Base-by-base conservation (phyloP, 768 basidiomycete species). In the Amanita pseudoporphyria region DNA sequence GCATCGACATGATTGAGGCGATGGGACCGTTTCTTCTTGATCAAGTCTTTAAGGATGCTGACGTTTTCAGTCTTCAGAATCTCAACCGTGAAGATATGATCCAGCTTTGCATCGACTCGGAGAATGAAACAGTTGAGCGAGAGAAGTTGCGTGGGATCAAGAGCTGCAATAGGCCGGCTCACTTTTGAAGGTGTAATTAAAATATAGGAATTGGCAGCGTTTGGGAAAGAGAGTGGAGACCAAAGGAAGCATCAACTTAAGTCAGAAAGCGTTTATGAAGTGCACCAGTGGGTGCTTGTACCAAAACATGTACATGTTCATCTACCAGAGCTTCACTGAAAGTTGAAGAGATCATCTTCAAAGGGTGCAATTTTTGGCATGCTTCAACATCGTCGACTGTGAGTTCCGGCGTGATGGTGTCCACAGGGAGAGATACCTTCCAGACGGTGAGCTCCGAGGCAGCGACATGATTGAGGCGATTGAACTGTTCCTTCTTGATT, bases 11-110 rank as follows among this genome's bases (percentile, higher is more conserved):
- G n/a, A n/a, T n/a, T n/a, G n/a, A n/a, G n/a, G n/a, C n/a, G n/a
- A n/a, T n/a, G n/a, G n/a, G n/a, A n/a, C 19, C 46, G 40, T 47
- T 53, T 30, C 54, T 56, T 50, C 31, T 56, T 58, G 43, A 58
- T 58, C 36, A 40, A 19, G 9, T 46, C 13, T 48, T 51, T 57
- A 26, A 59, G 54, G 36, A 41, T 51, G 45, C 52, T n/a, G n/a
- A n/a, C n/a, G n/a, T n/a, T n/a, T n/a, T n/a, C n/a, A n/a, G n/a
- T n/a, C n/a, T n/a, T n/a, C 26, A 44, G 45, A 50, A 57, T 54
- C 45, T 55, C 47, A 47, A 59, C 51, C 38, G 50, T 47, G 44
- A 57, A 59, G 35, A 55, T 22, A n/a, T 50, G 21, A 7, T 28
- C n/a, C 12, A 51, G 33, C n/a, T n/a, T n/a, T n/a, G n/a, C n/a